Conservation (phyloP, 202 grass and related monocot species). For the Setaria italica region DNA sequence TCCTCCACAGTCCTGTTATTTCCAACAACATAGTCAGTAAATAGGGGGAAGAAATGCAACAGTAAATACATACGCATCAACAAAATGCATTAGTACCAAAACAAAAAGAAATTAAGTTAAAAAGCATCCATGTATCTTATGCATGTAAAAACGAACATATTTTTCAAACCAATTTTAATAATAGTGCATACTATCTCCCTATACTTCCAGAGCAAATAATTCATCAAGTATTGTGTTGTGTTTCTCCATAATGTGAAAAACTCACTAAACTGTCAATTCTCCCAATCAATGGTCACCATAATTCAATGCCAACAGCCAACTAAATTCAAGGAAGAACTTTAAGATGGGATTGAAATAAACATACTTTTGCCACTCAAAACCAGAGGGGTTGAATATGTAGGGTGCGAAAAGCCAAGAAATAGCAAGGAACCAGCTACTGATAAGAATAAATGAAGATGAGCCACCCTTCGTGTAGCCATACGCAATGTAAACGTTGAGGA, state of each 20-base stretch:
- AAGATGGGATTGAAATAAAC: slow-evolving; percentile 27
- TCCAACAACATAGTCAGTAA: too few relatives aligned
- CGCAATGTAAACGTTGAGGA: slow-evolving; percentile 84
- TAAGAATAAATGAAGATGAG: slow-evolving; percentile 80
- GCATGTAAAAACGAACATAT: background rate
- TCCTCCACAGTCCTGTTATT: slow-evolving; percentile 80
- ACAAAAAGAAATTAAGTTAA: background rate
- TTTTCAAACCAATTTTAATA: background rate
- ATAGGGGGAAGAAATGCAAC: too few relatives aligned
- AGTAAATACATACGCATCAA: too few relatives aligned
- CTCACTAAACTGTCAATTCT: background rate
- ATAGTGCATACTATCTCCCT: background rate
- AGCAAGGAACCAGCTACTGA: slow-evolving; percentile 92
- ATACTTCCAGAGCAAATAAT: background rate
- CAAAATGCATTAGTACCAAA: too few relatives aligned
- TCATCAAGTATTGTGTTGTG: background rate
- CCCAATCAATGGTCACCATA: background rate
- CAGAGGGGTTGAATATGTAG: slow-evolving; percentile 88
- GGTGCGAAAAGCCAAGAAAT: slow-evolving; percentile 96
- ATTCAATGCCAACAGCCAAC: background rate
- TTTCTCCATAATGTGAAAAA: background rate
- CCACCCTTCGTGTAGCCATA: slow-evolving; percentile 86
- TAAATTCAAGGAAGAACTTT: background rate
- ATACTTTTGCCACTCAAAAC: slow-evolving; percentile 60
- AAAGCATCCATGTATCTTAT: slow-evolving; percentile 24